Evolutionary conservation across 2,329 filamentous ascomycete species (phyloP), one percentile per base, ranked within the genome.

Genomic region (Diaporthe aspalathi): DNA sequence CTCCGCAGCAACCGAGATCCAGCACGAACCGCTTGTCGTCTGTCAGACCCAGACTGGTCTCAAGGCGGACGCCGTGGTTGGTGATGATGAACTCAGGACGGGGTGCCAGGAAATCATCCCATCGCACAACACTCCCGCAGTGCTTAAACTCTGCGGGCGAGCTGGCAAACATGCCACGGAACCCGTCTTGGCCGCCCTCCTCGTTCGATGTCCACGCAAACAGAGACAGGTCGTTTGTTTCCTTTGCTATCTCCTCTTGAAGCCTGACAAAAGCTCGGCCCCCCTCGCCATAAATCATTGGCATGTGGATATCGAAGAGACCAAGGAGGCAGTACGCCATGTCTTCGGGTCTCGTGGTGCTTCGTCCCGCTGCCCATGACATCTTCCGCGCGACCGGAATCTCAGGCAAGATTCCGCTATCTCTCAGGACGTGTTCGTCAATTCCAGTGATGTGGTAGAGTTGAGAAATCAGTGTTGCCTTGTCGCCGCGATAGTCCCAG

Each of bases 211-310:
- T 73, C 71, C 71, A 73, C 24, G 71, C 71, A 24, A 73, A 73
- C 14, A 73, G 50, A 1, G 71, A 67, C 45, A 73, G 49, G 43
- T 73, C 71, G 22, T 73, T 70, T 24, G 54, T 70, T 32, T 63
- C 67, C 17, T 75, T 73, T 5, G 71, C 67, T n/a, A 78, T 78
- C 40, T 78, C 76, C 40, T 78, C 73, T 65, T 77, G 76, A 8
- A 77, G 73, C 22, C 76, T 66, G 35, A 67, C 29, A 52, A 77
- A 77, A 5, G 76, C 74, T 35, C 72, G 74, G 5, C 20, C 20
- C 22, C 76, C 76, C 63, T 78, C 77, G 12, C 77, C 77, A 29
- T 78, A 79, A 2, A 79, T 73, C 49, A 79, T 62, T 12, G 77
- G 73, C 74, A 78, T 77, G 20, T 75, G 76, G 8, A 79, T 70